Percentiles rank a stretch among this genome's conserved stretches.
Evolutionary conservation across 192 early-diverging fungal genomes (phyloP).

Genomic region (Chytriomyces confervae): DNA sequence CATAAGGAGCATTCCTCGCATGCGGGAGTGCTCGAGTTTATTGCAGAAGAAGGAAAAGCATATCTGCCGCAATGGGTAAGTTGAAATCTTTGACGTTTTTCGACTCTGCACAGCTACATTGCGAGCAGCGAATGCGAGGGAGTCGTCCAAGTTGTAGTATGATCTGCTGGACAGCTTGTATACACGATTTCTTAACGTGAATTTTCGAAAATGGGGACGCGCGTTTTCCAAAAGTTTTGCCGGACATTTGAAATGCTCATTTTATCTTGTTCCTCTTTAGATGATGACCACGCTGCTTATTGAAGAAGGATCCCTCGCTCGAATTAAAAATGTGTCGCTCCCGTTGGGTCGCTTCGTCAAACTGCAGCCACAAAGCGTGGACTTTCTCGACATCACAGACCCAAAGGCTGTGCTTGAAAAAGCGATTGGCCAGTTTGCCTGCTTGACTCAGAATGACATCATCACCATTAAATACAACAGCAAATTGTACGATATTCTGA

Average conservation of each 20-base stretch:
- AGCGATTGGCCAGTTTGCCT: conserved; percentile 87
- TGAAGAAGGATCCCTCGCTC: conserved; percentile 76
- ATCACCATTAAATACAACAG: conserved; percentile 92
- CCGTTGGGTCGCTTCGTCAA: conserved; percentile 89
- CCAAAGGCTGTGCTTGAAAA: conserved; percentile 97
- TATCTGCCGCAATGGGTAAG: conserved; percentile 96
- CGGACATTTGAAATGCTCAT: conserved; percentile 2
- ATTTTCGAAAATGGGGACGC: no score
- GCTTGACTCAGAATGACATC: conserved; percentile 89
- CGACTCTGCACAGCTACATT: not conserved
- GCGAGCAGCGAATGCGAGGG: not conserved
- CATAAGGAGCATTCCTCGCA: conserved; percentile 67
- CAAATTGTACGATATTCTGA: conserved; percentile 83
- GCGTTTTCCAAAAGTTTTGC: not conserved
- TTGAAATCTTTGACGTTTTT: no score
- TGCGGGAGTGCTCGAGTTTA: conserved; percentile 98
- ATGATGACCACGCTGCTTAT: conserved; percentile 92
- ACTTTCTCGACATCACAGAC: conserved; percentile 97
- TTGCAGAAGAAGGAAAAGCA: conserved; percentile 92
- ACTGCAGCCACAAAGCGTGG: conserved; percentile 94
- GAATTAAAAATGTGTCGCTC: conserved; percentile 78
- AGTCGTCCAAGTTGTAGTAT: no score
- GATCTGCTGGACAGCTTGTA: no score
- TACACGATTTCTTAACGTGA: no score
- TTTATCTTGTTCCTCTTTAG: conserved; percentile 47